A percentile compares a stretch with the other conserved stretches of the same genome.
These are phyloP conservation scores for Corymbia maculata DNA, from an alignment of 345 rosid genomes.

Conservation along the genomic window DNA sequence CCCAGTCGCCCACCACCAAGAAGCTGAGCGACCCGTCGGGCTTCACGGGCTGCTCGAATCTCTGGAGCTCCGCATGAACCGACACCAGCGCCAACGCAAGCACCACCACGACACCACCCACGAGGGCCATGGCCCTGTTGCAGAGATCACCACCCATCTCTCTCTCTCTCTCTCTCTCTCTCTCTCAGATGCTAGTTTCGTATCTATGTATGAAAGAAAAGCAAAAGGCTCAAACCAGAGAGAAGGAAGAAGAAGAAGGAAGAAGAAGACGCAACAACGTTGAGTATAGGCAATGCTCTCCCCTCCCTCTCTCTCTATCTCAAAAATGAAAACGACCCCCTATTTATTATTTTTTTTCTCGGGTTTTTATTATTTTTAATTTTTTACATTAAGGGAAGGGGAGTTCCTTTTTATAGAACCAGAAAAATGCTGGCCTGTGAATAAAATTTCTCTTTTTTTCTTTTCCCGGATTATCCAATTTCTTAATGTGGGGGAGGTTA, in stretches of 20 bases:
- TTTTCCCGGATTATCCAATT: neutral
- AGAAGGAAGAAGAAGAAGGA: neutral
- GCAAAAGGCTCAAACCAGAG: neutral
- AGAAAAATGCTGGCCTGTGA: neutral
- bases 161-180: neutral
- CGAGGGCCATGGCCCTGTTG: neutral
- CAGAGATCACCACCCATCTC: neutral
- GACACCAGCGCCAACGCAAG: neutral
- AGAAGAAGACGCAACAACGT: neutral
- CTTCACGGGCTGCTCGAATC: conserved; percentile 38
- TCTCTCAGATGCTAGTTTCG: neutral
- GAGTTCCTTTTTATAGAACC: neutral
- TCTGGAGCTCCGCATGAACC: conserved; percentile 33
- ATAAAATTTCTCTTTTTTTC: neutral
- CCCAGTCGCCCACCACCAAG: conserved; percentile 83
- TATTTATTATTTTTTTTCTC: neutral
- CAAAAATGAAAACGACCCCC: neutral
- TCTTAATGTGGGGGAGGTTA: neutral
- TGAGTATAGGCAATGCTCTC: neutral
- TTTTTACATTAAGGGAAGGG: neutral
- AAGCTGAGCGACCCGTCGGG: conserved; percentile 45
- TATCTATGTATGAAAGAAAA: neutral
- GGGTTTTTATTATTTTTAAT: neutral
- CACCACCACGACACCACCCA: neutral
- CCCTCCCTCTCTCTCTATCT: neutral